These are phyloP conservation scores for Pythium volutum DNA, from an alignment of 352 stramenopile species.

Conservation along the genomic window DNA sequence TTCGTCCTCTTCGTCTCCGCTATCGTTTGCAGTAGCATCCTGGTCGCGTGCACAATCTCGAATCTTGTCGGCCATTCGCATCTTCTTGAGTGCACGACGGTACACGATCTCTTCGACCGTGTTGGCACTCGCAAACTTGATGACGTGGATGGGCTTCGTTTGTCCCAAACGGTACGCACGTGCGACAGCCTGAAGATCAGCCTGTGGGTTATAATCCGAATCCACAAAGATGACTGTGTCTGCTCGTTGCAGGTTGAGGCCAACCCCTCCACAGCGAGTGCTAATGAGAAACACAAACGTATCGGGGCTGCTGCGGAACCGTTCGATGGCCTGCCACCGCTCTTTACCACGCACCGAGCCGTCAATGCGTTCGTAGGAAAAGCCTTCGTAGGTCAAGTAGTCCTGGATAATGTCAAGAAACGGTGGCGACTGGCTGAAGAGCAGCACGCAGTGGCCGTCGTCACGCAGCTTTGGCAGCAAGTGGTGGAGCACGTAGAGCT, in stretches of 20 bases:
- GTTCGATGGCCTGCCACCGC: constrained; percentile 78
- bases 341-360: constrained; percentile 74
- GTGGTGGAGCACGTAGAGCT: constrained; percentile 84
- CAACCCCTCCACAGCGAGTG: constrained; percentile 65
- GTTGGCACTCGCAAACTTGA: constrained; percentile 72
- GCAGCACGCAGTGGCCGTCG: constrained; percentile 80
- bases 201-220: constrained; percentile 80
- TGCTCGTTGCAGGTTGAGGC: constrained; percentile 74
- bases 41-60: constrained; percentile 48
- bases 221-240: constrained; percentile 81
- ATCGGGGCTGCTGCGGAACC: constrained; percentile 76
- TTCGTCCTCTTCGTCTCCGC: constrained; percentile 34
- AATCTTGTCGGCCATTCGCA: constrained; percentile 73
- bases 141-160: constrained; percentile 75
- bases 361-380: constrained; percentile 79
- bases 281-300: constrained; percentile 89
- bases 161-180: constrained; percentile 70
- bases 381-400: constrained; percentile 67
- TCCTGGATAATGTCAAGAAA: constrained; percentile 84
- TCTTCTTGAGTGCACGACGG: constrained; percentile 61
- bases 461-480: constrained; percentile 72
- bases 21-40: constrained; percentile 22
- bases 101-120: constrained; percentile 83
- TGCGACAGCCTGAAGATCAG: constrained; percentile 64
- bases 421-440: constrained; percentile 75